A percentile compares a stretch with the other conserved stretches of the same genome.
Evolutionary conservation across 306 rosid genomes (phyloP).

Genomic region (Rosa lucieae): DNA sequence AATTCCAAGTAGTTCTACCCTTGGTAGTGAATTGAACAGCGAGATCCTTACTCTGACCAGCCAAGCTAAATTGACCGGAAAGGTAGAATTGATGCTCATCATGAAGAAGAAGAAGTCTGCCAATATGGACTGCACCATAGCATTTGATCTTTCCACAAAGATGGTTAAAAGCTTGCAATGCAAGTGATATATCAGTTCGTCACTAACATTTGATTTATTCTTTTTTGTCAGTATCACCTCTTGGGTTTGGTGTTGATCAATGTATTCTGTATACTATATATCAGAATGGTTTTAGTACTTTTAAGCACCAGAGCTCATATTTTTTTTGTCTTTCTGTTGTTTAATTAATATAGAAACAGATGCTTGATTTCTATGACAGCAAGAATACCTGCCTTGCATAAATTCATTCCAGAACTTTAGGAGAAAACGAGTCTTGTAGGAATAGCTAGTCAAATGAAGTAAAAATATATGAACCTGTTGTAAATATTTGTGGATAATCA

Average conservation of each 20-base stretch:
- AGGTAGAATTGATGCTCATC: too few species aligned
- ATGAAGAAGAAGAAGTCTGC: too few species aligned
- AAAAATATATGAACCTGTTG: too few species aligned
- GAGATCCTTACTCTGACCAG: too few species aligned
- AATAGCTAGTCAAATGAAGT: too few species aligned
- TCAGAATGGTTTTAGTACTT: background rate
- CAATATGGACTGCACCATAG: too few species aligned
- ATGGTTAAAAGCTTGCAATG: too few species aligned
- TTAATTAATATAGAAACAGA: background rate
- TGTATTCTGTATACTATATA: background rate
- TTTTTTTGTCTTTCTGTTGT: background rate
- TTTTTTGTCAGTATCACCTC: background rate
- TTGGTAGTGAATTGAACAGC: too few species aligned
- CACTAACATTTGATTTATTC: background rate
- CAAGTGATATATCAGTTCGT: background rate
- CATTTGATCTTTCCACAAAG: too few species aligned
- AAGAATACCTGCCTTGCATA: background rate
- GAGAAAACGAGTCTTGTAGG: background rate
- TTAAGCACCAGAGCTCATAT: background rate
- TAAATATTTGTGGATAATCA: too few species aligned
- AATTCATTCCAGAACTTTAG: background rate
- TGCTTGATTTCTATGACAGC: background rate
- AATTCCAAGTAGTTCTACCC: too few species aligned
- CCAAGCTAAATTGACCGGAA: too few species aligned
- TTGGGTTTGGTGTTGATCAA: background rate